Percentiles rank a stretch among this genome's conserved stretches.
Conservation (phyloP, 2,329 filamentous ascomycete species). For the Cladosporium oxysporum region DNA sequence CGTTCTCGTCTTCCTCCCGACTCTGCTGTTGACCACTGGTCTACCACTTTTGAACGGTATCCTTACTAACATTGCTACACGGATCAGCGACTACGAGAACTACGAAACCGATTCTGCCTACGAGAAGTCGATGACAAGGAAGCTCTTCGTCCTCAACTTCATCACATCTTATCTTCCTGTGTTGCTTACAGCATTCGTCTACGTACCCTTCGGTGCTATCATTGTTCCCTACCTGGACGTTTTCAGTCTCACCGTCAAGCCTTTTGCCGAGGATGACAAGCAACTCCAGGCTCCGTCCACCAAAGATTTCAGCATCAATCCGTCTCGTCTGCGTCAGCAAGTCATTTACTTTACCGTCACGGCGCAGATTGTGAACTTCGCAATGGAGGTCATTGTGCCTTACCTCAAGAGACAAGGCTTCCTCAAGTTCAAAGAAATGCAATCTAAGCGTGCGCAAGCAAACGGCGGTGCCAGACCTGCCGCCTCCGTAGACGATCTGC, state of each 20-base stretch:
- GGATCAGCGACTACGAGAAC: slow-evolving; percentile 82
- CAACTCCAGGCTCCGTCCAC: slow-evolving; percentile 58
- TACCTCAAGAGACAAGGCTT: slow-evolving; percentile 78
- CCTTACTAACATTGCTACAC: slow-evolving; percentile 74
- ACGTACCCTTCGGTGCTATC: slow-evolving; percentile 83
- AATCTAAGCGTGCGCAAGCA: slow-evolving; percentile 59
- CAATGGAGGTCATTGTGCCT: slow-evolving; percentile 80
- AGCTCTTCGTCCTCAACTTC: slow-evolving; percentile 95
- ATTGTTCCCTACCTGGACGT: slow-evolving; percentile 85
- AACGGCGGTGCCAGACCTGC: slow-evolving; percentile 49
- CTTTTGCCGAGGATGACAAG: slow-evolving; percentile 74
- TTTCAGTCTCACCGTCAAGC: slow-evolving; percentile 72
- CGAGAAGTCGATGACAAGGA: slow-evolving; percentile 80
- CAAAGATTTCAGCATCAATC: slow-evolving; percentile 72
- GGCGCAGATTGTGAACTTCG: slow-evolving; percentile 85
- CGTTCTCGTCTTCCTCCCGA: slow-evolving; percentile 84
- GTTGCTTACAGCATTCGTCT: slow-evolving; percentile 91
- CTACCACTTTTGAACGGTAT: slow-evolving; percentile 76
- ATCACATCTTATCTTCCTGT: slow-evolving; percentile 92
- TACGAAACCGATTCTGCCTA: slow-evolving; percentile 86
- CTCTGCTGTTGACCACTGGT: slow-evolving; percentile 77
- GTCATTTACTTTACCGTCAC: slow-evolving; percentile 97
- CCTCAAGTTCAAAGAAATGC: slow-evolving; percentile 75
- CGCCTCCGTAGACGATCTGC: slow-evolving; percentile 61
- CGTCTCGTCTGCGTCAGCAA: slow-evolving; percentile 79